Evolutionary conservation across 78 protist genomes (phyloP).

Genomic region (slime mould (Dictyostelium discoideum)): DNA sequence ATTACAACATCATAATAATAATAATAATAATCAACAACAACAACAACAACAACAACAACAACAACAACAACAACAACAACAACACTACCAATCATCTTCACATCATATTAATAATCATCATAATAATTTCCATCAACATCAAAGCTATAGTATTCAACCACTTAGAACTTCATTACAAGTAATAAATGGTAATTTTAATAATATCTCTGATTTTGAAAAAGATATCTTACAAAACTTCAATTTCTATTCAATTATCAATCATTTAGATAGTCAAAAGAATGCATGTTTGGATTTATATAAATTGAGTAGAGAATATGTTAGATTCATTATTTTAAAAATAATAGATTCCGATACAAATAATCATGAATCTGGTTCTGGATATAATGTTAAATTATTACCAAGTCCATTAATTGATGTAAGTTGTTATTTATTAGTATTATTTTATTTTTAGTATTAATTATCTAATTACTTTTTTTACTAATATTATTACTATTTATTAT

Average conservation of each 20-base stretch:
- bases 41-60: background rate
- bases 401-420: constrained; percentile 13
- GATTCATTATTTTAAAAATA: background rate
- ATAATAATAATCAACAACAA: background rate
- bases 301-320: constrained; percentile 7
- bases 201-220: background rate
- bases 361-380: background rate
- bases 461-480: too few relatives aligned
- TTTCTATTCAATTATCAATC: background rate
- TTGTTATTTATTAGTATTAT: background rate
- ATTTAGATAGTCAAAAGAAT: background rate
- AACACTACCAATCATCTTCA: background rate
- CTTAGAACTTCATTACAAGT: background rate
- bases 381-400: background rate
- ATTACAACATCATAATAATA: background rate
- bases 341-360: background rate
- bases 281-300: background rate
- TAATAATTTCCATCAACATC: background rate
- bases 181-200: background rate
- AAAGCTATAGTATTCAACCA: background rate
- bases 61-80: background rate
- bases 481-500: background rate
- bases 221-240: background rate
- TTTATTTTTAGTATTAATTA: too few relatives aligned
- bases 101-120: background rate